Evolutionary conservation across 2,329 filamentous ascomycete genomes (phyloP).

Genomic region (Celoporthe dispersa): DNA sequence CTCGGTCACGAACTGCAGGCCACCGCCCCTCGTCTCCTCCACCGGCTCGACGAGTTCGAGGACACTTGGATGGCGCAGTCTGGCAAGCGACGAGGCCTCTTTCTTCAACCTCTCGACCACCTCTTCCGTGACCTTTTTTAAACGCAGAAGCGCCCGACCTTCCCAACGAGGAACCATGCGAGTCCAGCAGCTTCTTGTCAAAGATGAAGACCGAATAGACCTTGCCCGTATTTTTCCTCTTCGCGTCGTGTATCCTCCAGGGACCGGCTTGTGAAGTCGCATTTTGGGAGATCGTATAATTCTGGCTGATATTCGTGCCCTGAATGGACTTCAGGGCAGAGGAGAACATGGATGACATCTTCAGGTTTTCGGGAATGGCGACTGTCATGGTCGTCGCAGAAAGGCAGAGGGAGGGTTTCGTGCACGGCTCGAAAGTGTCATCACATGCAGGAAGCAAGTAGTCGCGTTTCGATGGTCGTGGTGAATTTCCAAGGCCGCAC

Average conservation of each 20-base stretch:
- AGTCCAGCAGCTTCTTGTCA: conserved; percentile 83
- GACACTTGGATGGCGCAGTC: conserved; percentile 87
- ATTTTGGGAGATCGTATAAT: conserved; percentile 81
- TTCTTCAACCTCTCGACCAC: conserved; percentile 89
- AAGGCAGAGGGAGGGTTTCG: conserved; percentile 4
- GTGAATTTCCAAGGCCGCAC: conserved; percentile 5
- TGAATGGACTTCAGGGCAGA: conserved; percentile 92
- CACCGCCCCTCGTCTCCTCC: conserved; percentile 89
- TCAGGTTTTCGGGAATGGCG: conserved; percentile 37
- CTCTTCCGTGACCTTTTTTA: conserved; percentile 82
- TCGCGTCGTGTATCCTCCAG: conserved; percentile 97
- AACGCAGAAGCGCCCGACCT: conserved; percentile 66
- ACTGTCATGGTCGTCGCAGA: conserved; percentile 17
- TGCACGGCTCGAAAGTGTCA: conserved; percentile 16
- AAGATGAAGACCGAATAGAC: conserved; percentile 92
- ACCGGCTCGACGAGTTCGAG: conserved; percentile 93
- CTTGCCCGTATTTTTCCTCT: conserved; percentile 93
- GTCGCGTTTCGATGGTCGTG: background rate
- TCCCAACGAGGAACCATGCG: conserved; percentile 64
- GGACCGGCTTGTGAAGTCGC: conserved; percentile 83
- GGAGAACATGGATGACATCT: conserved; percentile 73
- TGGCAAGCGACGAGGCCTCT: conserved; percentile 86
- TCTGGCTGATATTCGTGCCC: conserved; percentile 85
- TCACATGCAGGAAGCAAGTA: conserved; percentile 22
- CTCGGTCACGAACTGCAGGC: conserved; percentile 95